phyloP scores from a whole-genome alignment of 1,284 basidiomycete genomes.

The Cystobasidium sp. region DNA sequence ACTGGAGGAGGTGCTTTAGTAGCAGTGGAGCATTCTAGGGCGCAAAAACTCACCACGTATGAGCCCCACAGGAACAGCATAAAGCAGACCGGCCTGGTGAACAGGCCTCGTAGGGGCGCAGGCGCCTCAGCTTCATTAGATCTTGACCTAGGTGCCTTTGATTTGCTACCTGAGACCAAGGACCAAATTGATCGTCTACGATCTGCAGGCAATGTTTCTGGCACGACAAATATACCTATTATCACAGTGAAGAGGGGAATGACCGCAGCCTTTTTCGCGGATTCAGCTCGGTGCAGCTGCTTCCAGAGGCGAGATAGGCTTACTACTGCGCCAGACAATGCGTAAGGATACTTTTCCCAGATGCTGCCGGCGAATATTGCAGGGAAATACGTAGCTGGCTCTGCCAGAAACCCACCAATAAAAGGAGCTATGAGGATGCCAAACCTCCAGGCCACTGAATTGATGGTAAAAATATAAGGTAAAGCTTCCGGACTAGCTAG shows the following conservation, averaged over 20 bases:
- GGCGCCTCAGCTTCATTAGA: not conserved
- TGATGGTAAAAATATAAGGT: slow-evolving; percentile 16
- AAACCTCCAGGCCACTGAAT: slow-evolving; percentile 10
- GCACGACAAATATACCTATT: not conserved
- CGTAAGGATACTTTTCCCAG: slow-evolving; percentile 27
- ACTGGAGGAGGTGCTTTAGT: not conserved
- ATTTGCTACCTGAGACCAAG: not conserved
- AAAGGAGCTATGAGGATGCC: slow-evolving; percentile 17
- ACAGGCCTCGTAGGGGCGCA: slow-evolving; percentile 18
- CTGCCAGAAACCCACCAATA: slow-evolving; percentile 16
- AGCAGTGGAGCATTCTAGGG: not conserved
- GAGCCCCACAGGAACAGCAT: slow-evolving; percentile 16
- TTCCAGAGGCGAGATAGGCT: not conserved
- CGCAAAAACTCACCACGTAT: slow-evolving; percentile 23
- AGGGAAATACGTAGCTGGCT: slow-evolving; percentile 5
- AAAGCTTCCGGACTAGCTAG: slow-evolving; percentile 9
- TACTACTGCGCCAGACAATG: slow-evolving; percentile 24
- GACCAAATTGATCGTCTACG: not conserved
- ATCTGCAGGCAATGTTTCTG: slow-evolving; percentile 24
- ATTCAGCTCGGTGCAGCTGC: not conserved
- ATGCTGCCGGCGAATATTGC: not conserved
- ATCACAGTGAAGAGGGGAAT: not conserved
- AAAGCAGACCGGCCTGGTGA: slow-evolving; percentile 24
- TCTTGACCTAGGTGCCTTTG: not conserved
- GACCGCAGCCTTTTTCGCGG: not conserved